These are phyloP conservation scores for Cyclanthera cordifolia DNA, from an alignment of 306 rosid genomes.

Conservation along the genomic window DNA sequence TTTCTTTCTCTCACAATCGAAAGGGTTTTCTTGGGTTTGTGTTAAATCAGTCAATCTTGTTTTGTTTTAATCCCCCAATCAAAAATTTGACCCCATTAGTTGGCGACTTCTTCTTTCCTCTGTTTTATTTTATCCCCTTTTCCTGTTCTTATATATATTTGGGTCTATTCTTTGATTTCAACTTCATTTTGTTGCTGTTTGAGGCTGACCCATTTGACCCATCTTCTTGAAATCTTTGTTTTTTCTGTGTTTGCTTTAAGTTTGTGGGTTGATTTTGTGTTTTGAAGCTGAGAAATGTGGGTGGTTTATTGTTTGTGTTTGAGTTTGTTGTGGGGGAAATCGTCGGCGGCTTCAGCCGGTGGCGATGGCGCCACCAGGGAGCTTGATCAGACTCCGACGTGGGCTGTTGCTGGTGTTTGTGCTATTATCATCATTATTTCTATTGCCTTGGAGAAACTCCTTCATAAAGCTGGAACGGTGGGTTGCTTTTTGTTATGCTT, in stretches of 20 bases:
- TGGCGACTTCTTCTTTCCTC: too few relatives aligned
- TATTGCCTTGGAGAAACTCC: slow-evolving; percentile 46
- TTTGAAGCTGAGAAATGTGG: slow-evolving; percentile 5
- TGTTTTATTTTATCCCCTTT: too few relatives aligned
- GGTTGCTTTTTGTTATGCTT: neutral
- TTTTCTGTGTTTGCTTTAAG: neutral
- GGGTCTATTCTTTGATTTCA: neutral
- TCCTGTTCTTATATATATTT: neutral
- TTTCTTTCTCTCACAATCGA: neutral
- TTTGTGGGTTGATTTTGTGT: neutral
- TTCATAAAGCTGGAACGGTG: slow-evolving; percentile 73
- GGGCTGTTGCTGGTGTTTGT: slow-evolving; percentile 88
- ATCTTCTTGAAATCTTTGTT: neutral
- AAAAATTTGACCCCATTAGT: neutral
- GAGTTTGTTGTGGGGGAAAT: slow-evolving; percentile 15
- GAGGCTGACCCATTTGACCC: neutral
- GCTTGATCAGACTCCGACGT: slow-evolving; percentile 76
- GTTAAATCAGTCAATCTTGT: neutral
- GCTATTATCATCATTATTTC: slow-evolving; percentile 67
- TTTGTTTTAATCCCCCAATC: neutral
- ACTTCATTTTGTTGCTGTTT: neutral
- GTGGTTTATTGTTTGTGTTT: slow-evolving; percentile 4
- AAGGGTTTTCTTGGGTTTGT: neutral
- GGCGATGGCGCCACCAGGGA: slow-evolving; percentile 24
- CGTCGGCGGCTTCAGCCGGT: slow-evolving; percentile 38